These are phyloP conservation scores for Saturnispora galanensis DNA, from an alignment of 805 yeast species.

Conservation along the genomic window DNA sequence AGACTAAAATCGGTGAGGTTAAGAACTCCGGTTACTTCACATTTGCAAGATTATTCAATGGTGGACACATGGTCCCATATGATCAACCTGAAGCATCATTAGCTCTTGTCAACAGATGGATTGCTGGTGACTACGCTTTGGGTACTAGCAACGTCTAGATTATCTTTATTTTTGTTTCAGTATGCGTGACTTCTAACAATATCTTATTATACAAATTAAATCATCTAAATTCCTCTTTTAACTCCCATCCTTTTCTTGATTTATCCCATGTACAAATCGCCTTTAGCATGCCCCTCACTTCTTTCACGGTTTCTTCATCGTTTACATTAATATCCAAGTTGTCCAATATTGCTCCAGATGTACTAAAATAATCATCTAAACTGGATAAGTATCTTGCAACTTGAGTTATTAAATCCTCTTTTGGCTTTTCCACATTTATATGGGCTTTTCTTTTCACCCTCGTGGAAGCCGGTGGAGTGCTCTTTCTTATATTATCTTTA, in stretches of 20 bases:
- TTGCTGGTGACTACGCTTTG: constrained; percentile 42
- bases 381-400: constrained; percentile 23
- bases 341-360: constrained; percentile 23
- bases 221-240: constrained; percentile 44
- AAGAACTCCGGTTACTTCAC: constrained; percentile 65
- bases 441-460: constrained; percentile 16
- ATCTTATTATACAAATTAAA: background rate
- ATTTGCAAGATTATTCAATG: constrained; percentile 66
- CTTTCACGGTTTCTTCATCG: constrained; percentile 45
- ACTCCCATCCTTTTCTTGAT: constrained; percentile 50
- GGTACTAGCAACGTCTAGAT: constrained; percentile 14
- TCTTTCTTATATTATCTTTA: constrained; percentile 16
- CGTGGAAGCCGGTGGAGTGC: background rate
- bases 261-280: constrained; percentile 61
- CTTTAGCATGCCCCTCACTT: constrained; percentile 58
- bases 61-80: constrained; percentile 90
- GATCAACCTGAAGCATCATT: constrained; percentile 73
- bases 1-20: constrained; percentile 53
- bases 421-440: constrained; percentile 2
- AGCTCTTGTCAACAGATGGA: constrained; percentile 68
- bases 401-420: constrained; percentile 15
- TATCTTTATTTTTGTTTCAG: background rate
- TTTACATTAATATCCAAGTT: constrained; percentile 27
- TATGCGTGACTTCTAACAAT: background rate
- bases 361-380: constrained; percentile 23